Conservation (phyloP, 192 early-diverging fungal species). For the Cladochytrium replicatum region DNA sequence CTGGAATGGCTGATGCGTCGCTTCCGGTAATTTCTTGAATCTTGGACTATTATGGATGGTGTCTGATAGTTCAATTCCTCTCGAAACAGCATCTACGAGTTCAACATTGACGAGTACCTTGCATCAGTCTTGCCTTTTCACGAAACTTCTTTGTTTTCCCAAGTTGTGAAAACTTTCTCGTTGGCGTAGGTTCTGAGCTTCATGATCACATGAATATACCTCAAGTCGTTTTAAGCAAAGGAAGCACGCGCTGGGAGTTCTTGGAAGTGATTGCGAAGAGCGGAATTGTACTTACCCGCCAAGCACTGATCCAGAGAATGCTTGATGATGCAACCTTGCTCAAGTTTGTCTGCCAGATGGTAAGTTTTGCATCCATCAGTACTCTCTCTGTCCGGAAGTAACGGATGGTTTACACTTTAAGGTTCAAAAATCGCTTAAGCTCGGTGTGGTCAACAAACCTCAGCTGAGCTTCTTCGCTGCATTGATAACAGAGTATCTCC, state of each 20-base stretch:
- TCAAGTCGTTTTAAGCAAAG: slow-evolving; percentile 11
- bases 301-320: slow-evolving; percentile 58
- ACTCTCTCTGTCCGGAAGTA: slow-evolving; percentile 24
- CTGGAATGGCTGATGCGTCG: slow-evolving; percentile 89
- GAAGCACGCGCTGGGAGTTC: slow-evolving; percentile 46
- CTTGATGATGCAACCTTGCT: slow-evolving; percentile 58
- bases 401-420: too few species aligned
- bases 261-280: slow-evolving; percentile 43
- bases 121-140: slow-evolving; percentile 84
- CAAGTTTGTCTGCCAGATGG: slow-evolving; percentile 66
- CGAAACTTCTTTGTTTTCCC: slow-evolving; percentile 78
- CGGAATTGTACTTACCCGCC: slow-evolving; percentile 54
- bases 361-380: slow-evolving; percentile 21
- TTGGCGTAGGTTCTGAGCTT: slow-evolving; percentile 39
- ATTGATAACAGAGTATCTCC: too few species aligned
- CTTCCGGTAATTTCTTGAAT: slow-evolving; percentile 46
- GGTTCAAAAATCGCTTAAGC: too few species aligned
- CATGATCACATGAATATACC: background rate
- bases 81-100: slow-evolving; percentile 57
- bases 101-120: slow-evolving; percentile 71
- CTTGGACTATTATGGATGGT: too few species aligned
- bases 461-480: too few species aligned
- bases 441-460: too few species aligned
- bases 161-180: slow-evolving; percentile 65
- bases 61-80: background rate